Evolutionary conservation across 805 yeast genomes (phyloP).

Genomic region (Cyberlindnera samutprakarnensis): DNA sequence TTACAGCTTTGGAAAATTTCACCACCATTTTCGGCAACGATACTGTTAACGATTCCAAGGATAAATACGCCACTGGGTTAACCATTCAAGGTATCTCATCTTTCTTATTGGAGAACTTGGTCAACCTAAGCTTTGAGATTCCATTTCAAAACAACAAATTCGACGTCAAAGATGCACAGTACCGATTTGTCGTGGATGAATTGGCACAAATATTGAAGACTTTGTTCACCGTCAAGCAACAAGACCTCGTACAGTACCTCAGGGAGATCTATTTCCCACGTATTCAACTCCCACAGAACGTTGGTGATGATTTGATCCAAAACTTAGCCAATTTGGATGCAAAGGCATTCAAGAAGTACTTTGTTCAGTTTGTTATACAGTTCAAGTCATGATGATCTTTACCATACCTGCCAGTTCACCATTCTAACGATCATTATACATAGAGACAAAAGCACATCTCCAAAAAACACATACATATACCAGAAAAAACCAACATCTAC

Average conservation of each 20-base stretch:
- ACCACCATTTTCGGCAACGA: slow-evolving; percentile 63
- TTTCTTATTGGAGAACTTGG: slow-evolving; percentile 57
- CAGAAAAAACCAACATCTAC: too few relatives aligned
- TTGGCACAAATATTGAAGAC: slow-evolving; percentile 62
- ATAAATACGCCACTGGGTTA: slow-evolving; percentile 38
- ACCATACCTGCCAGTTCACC: too few relatives aligned
- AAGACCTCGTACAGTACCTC: slow-evolving; percentile 44
- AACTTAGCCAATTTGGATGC: slow-evolving; percentile 47
- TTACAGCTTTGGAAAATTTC: slow-evolving; percentile 61
- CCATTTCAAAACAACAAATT: slow-evolving; percentile 67
- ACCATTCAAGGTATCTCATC: slow-evolving; percentile 65
- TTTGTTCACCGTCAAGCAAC: slow-evolving; percentile 42
- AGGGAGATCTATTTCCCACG: slow-evolving; percentile 40
- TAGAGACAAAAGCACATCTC: too few relatives aligned
- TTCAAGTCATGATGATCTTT: slow-evolving; percentile 16
- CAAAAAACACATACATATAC: too few relatives aligned
- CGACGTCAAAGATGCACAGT: slow-evolving; percentile 72
- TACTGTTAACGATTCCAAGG: slow-evolving; percentile 52
- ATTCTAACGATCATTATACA: too few relatives aligned
- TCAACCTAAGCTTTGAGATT: slow-evolving; percentile 66
- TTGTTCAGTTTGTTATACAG: slow-evolving; percentile 37
- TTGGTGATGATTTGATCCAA: slow-evolving; percentile 55
- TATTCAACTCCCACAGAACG: slow-evolving; percentile 50
- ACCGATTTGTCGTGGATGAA: slow-evolving; percentile 67
- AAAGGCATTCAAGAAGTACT: slow-evolving; percentile 66